Evolutionary conservation across 2,329 filamentous ascomycete species (phyloP).

Genomic region (Ophiostoma piceae): DNA sequence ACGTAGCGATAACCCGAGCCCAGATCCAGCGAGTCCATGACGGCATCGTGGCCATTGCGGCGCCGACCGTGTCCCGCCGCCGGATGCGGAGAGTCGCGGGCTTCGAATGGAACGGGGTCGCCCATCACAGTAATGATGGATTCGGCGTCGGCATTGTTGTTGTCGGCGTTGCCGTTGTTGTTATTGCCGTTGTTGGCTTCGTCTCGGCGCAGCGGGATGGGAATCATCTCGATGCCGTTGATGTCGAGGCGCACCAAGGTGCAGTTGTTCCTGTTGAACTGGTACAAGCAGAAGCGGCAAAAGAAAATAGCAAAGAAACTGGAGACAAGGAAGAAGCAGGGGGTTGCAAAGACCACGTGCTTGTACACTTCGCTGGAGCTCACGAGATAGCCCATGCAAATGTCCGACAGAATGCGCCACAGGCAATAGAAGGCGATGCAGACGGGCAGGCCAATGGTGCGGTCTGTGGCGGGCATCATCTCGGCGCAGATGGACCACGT

Average conservation of each 20-base stretch:
- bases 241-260: background rate
- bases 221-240: background rate
- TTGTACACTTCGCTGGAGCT: background rate
- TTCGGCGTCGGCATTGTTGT: too few relatives aligned
- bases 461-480: background rate
- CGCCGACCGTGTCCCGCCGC: too few relatives aligned
- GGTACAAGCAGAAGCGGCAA: background rate
- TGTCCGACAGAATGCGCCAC: background rate
- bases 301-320: background rate
- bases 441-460: background rate
- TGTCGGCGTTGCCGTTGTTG: too few relatives aligned
- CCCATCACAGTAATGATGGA: too few relatives aligned
- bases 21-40: background rate
- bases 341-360: background rate
- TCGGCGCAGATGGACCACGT: background rate
- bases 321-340: background rate
- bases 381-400: background rate
- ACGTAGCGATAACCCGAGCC: too few relatives aligned
- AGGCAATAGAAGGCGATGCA: background rate
- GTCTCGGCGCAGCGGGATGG: background rate
- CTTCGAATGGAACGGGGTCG: too few relatives aligned
- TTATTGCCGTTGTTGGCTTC: background rate
- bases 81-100: too few relatives aligned
- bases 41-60: too few relatives aligned
- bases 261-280: background rate